These are phyloP conservation scores for Sicyos edulis DNA, from an alignment of 306 rosid species.

Conservation along the genomic window DNA sequence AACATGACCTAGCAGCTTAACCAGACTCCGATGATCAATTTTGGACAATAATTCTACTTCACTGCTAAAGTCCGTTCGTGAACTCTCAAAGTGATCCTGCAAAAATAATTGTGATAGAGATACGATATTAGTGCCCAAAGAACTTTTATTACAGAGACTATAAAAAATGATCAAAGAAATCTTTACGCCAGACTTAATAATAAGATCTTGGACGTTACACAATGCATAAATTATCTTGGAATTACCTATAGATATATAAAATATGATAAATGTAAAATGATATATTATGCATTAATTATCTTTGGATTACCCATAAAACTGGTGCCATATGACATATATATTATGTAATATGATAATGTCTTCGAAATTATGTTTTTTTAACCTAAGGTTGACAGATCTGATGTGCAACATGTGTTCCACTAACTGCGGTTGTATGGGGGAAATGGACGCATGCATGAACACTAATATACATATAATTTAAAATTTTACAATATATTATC, in stretches of 20 bases:
- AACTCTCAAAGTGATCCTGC: constrained; percentile 69
- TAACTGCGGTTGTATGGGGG: background rate
- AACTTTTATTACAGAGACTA: background rate
- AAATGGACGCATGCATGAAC: background rate
- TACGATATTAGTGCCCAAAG: background rate
- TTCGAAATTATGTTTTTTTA: background rate
- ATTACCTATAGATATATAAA: no score
- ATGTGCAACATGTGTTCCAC: constrained; percentile 3
- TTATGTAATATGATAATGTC: background rate
- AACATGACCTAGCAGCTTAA: constrained; percentile 77
- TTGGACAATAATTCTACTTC: constrained; percentile 86
- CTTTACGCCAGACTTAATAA: background rate
- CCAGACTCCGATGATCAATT: constrained; percentile 92
- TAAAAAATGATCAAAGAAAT: background rate
- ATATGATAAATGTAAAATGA: no score
- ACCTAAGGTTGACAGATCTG: background rate
- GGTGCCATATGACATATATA: background rate
- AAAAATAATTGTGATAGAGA: constrained; percentile 19
- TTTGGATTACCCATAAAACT: no score
- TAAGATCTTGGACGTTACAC: constrained; percentile 1
- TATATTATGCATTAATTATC: background rate
- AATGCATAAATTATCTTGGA: background rate
- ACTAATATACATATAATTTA: constrained; percentile 10
- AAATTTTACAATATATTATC: background rate
- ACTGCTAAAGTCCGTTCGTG: constrained; percentile 76